These are phyloP conservation scores for Wickerhamiella pararugosa DNA, from an alignment of 1,139 yeast genomes.

Conservation along the genomic window DNA sequence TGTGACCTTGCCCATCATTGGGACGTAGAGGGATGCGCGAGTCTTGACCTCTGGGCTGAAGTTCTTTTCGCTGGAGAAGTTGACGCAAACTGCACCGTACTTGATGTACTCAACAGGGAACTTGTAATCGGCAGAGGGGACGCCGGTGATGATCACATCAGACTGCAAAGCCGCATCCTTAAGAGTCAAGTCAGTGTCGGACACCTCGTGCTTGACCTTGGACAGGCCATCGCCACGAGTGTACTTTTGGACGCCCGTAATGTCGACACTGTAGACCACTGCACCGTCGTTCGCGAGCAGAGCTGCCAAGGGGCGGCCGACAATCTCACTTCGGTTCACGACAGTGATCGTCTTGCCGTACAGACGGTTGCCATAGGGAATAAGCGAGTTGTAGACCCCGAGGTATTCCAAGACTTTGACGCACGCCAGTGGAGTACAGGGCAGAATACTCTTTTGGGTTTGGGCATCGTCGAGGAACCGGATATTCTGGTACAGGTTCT, in stretches of 20 bases:
- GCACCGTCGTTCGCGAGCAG: constrained; percentile 95
- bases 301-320: constrained; percentile 95
- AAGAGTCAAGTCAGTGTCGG: constrained; percentile 37
- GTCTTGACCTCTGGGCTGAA: constrained; percentile 66
- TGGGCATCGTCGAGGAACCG: constrained; percentile 58
- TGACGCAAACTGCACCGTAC: constrained; percentile 82
- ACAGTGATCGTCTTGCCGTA: constrained; percentile 86
- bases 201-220: constrained; percentile 70
- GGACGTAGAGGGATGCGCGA: constrained; percentile 82
- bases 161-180: constrained; percentile 57
- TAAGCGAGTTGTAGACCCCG: constrained; percentile 67
- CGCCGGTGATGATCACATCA: constrained; percentile 92
- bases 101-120: constrained; percentile 68
- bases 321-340: constrained; percentile 88
- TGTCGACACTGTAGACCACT: constrained; percentile 79
- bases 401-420: constrained; percentile 84
- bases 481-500: constrained; percentile 84
- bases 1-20: constrained; percentile 91
- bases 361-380: constrained; percentile 79
- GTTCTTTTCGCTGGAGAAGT: constrained; percentile 80
- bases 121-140: constrained; percentile 68
- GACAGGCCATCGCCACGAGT: constrained; percentile 87
- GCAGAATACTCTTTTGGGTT: constrained; percentile 71
- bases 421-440: constrained; percentile 91
- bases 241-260: constrained; percentile 75